Percentiles rank a stretch among this genome's conserved stretches.
These are phyloP conservation scores for Ophioceras dolichostomum DNA, from an alignment of 2,329 filamentous ascomycete genomes.

Conservation along the genomic window DNA sequence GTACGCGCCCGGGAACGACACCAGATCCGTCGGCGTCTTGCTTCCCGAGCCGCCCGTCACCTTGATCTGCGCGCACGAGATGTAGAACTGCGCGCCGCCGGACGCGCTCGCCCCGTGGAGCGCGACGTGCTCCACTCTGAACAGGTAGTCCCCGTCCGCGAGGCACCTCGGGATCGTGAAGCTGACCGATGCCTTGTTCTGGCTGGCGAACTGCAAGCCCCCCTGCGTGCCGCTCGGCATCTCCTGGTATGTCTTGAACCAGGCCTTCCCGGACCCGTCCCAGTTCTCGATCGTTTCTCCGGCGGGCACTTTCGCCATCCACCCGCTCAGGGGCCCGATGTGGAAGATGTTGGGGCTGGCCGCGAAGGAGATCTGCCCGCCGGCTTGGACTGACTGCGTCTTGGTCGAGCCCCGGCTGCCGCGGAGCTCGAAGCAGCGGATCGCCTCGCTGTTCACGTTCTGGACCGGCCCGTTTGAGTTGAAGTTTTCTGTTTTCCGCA, in stretches of 20 bases:
- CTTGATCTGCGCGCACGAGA: conserved; percentile 6
- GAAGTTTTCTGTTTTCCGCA: conserved; percentile 35
- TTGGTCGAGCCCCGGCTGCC: conserved; percentile 24
- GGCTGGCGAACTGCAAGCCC: conserved; percentile 1
- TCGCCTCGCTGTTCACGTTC: conserved; percentile 29
- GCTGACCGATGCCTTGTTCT: conserved; percentile 5
- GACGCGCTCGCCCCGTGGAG: conserved; percentile 4
- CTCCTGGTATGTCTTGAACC: conserved; percentile 30
- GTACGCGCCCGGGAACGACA: conserved; percentile 8
- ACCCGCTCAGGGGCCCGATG: conserved; percentile 24
- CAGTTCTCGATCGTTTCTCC: conserved; percentile 22
- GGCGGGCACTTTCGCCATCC: conserved; percentile 25
- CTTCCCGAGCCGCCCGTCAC: conserved; percentile 5
- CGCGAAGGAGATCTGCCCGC: conserved; percentile 26
- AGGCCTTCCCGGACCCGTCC: conserved; percentile 24
- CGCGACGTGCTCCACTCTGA: conserved; percentile 7
- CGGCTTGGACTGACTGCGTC: conserved; percentile 30
- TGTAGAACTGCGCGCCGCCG: conserved; percentile 7
- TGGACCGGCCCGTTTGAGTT: conserved; percentile 36
- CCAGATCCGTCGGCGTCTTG: conserved; percentile 6
- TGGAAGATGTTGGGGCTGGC: conserved; percentile 24
- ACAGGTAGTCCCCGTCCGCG: conserved; percentile 6
- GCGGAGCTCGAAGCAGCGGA: conserved; percentile 37
- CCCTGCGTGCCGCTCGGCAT: not conserved
- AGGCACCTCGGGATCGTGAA: conserved; percentile 6